Percentiles rank a stretch among this genome's conserved stretches.
Conservation (phyloP, 1,139 yeast species). For the Sugiyamaella xylanicola region DNA sequence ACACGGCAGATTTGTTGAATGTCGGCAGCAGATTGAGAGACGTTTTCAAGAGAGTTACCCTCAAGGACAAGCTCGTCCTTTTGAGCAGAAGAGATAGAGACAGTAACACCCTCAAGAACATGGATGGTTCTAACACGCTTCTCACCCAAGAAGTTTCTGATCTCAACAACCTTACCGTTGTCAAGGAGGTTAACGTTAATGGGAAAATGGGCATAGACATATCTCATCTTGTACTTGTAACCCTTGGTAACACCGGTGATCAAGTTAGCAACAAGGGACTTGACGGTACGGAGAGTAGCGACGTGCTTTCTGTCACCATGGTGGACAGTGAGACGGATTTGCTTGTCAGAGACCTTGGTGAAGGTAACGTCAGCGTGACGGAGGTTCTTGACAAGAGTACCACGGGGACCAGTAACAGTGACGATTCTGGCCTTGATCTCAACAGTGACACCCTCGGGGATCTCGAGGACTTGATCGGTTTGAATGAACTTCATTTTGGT, state of each 20-base stretch:
- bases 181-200: constrained; percentile 93
- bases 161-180: constrained; percentile 80
- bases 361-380: constrained; percentile 96
- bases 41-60: constrained; percentile 98
- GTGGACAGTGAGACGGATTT: constrained; percentile 89
- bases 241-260: constrained; percentile 99
- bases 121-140: constrained; percentile 89
- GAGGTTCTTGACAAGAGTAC: constrained; percentile 86
- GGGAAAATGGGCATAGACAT: constrained; percentile 99
- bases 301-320: constrained; percentile 99
- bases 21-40: constrained; percentile 98
- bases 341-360: constrained; percentile 68
- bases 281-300: constrained; percentile 98
- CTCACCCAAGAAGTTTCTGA: constrained; percentile 99
- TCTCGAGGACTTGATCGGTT: constrained; percentile 86
- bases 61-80: constrained; percentile 92
- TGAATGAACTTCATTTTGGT: constrained; percentile 84
- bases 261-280: constrained; percentile 91
- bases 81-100: constrained; percentile 78
- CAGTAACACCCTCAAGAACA: constrained; percentile 89
- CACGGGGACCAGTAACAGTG: constrained; percentile 98
- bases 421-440: constrained; percentile 89
- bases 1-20: constrained; percentile 98
- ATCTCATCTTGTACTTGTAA: constrained; percentile 99
- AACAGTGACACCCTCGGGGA: constrained; percentile 95